Evolutionary conservation across 306 rosid species (phyloP), one percentile per base, ranked within the genome.

Genomic region (Quercus bicolor): DNA sequence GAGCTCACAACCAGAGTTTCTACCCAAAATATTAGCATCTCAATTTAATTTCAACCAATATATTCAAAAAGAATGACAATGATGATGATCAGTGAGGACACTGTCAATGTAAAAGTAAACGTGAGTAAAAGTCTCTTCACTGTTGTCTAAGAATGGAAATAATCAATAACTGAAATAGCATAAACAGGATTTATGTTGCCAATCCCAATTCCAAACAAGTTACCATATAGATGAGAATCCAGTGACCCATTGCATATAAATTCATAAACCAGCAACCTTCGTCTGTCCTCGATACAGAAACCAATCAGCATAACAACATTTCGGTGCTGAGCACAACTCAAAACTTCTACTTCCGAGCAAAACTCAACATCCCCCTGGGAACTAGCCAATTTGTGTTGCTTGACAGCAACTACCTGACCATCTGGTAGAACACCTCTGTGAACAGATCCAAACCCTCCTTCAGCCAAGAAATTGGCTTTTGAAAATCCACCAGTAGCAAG

Each of bases 231-330:
- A 91, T 96, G 98, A 56, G 94, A 88, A 86, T 96, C 99, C 77
- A 96, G 80, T 69, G 99, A 96, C 56, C 98, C 94, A 78, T 96
- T 93, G 94, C 99, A 96, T 86, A 96, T 96, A 78, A 90, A 96
- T 80, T 96, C 99, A 55, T 96, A 96, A 82, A 96, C 99, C 76
- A 96, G 85, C 73, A 96, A 84, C 85, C 99, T 87, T 89, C 98
- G 85, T 79, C 84, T 93, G 82, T 96, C 96, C 93, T 96, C 99
- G 53, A 96, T 91, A 72, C 99, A 96, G 86, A 93, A 96, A 4
- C 99, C 99, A 73, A 93, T 93, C 83, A 96, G 86, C 99, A 96
- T 93, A 55, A 96, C 99, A 74, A 96, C 99, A 77, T 96, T 96
- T 62, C 99, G 88, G 72, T 96, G 99, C 79, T 96, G 99, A 75